Conservation (phyloP, 768 basidiomycete genomes). For the Lentinula detonsa region DNA sequence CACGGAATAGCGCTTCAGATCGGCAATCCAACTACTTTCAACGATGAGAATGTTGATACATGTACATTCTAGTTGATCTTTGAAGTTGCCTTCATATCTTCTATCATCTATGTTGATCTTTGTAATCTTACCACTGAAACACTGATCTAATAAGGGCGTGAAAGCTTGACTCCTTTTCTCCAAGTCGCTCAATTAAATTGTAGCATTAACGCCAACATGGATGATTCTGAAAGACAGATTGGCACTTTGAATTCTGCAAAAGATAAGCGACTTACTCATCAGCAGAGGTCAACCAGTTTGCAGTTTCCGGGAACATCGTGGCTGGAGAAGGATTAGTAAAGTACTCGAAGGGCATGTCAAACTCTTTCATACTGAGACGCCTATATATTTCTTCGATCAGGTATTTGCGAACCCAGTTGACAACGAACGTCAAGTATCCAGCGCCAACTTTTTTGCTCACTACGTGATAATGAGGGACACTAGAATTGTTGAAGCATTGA, state of each 20-base stretch:
- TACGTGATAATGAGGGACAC: conserved; percentile 56
- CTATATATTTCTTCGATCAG: conserved; percentile 62
- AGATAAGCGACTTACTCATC: conserved; percentile 38
- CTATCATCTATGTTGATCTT: too few species aligned
- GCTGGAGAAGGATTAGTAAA: conserved; percentile 21
- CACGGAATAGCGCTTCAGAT: too few species aligned
- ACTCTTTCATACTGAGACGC: conserved; percentile 38
- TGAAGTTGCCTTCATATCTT: too few species aligned
- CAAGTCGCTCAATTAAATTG: conserved; percentile 24
- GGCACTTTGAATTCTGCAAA: neutral
- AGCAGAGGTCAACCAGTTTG: conserved; percentile 48
- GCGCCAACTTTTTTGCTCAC: conserved; percentile 30
- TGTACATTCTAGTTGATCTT: too few species aligned
- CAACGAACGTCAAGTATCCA: conserved; percentile 24
- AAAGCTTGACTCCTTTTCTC: neutral
- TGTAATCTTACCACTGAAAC: too few species aligned
- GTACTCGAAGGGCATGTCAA: neutral
- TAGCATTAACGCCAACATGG: conserved; percentile 51
- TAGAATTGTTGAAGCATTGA: conserved; percentile 11
- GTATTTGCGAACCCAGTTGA: conserved; percentile 39
- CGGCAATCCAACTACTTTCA: too few species aligned
- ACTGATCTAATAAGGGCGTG: too few species aligned
- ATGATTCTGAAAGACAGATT: conserved; percentile 34
- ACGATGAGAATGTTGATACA: too few species aligned
- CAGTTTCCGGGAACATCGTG: conserved; percentile 60